Percentiles rank a stretch among this genome's conserved stretches.
Evolutionary conservation across 495 filamentous ascomycete species (phyloP).

Genomic region (Hamigera avellanea): DNA sequence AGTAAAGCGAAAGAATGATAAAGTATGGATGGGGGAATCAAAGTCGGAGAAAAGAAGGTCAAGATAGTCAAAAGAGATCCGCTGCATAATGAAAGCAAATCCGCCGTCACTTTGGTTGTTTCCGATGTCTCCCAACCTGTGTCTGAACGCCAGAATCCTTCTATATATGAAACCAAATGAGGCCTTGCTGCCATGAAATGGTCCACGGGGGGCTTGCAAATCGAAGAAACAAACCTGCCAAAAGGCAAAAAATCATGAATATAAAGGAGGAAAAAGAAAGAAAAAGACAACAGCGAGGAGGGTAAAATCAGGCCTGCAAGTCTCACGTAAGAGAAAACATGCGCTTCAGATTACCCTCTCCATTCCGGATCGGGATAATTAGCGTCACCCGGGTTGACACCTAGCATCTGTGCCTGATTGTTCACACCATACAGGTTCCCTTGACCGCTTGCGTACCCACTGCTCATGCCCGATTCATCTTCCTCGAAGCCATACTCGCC

Average conservation of each 20-base stretch:
- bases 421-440: conserved; percentile 23
- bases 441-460: conserved; percentile 22
- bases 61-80: too few species aligned
- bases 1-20: too few species aligned
- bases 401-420: conserved; percentile 19
- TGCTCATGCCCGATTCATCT: conserved; percentile 29
- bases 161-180: conserved; percentile 8
- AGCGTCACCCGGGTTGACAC: conserved; percentile 20
- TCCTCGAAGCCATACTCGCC: conserved; percentile 41
- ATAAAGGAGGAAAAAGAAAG: too few species aligned
- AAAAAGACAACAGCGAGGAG: conserved; percentile 3
- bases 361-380: conserved; percentile 24
- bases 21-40: too few species aligned
- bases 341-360: conserved; percentile 11
- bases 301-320: too few species aligned
- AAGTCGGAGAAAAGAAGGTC: too few species aligned
- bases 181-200: background rate
- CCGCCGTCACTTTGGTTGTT: background rate
- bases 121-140: conserved; percentile 7
- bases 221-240: too few species aligned
- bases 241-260: too few species aligned
- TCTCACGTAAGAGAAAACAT: conserved; percentile 2
- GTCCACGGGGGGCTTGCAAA: background rate
- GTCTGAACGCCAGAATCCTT: conserved; percentile 23
- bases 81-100: too few species aligned